Base-by-base conservation (phyloP, 1,284 basidiomycete genomes). In the Leccinum pachyderme region DNA sequence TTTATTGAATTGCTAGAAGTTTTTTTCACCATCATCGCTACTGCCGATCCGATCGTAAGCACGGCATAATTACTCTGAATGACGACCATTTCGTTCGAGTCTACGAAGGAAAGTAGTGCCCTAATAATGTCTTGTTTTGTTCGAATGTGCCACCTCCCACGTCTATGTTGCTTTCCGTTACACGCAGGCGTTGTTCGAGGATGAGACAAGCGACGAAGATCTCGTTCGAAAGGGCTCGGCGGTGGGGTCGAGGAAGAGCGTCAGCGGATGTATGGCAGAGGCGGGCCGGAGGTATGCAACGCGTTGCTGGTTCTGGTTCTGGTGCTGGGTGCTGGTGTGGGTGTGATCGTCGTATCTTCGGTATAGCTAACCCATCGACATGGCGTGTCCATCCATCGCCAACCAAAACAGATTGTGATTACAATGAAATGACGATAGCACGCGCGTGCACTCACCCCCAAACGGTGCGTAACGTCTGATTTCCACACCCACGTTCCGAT, bases 141-240 rank as follows among this genome's bases (percentile, higher is more conserved):
- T 57, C 61, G 22, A 45, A 51, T 31, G 43, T 61, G 29, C 51
- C 51, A 8, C 31, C 51, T 28, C 48, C 59, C 9, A 52, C 46
- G 8, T 13, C 11, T 15, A 49, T 47, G 25, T 59, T 49, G 18
- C 11, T 53, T 2, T 63, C 61, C 22, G 28, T 24, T 18, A 56
- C 18, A 31, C 50, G 43, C 7, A 62, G 50, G 12, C 58, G 35
- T 27, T 54, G 49, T 54, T 59, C 49, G 13, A 48, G 60, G 46
- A 61, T 51, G 35, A 54, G 45, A 47, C 45, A 52, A 9, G 49
- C 46, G 7, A 63, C 43, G 15, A 61, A 44, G 6, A 61, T 45
- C 29, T 54, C 59, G 11, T 63, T 5, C 55, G 56, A 24, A 47
- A 32, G 4, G 33, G 33, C 45, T 61, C 54, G 6, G 47, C 47